phyloP scores from a whole-genome alignment of 768 basidiomycete species.

The Scleroderma bovista region DNA sequence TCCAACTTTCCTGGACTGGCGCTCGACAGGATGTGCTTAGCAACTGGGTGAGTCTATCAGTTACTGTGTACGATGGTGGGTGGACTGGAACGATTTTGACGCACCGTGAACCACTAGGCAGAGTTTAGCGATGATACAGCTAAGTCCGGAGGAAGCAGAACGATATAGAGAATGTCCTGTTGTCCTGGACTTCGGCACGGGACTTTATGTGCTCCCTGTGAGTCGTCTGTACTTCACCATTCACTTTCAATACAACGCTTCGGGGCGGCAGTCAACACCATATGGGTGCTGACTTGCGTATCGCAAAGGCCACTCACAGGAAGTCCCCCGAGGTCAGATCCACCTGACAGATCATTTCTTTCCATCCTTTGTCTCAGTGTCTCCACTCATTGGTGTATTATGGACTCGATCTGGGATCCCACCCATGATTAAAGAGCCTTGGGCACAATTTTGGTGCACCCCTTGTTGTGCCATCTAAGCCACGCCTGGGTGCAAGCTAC shows the following conservation, averaged over 20 bases:
- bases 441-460: neutral
- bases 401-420: neutral
- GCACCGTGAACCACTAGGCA: constrained; percentile 50
- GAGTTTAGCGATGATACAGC: constrained; percentile 68
- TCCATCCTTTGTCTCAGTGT: neutral
- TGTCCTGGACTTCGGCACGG: constrained; percentile 63
- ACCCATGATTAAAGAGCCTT: neutral
- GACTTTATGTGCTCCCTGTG: constrained; percentile 84
- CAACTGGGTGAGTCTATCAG: constrained; percentile 64
- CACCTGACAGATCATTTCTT: constrained; percentile 8
- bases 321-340: neutral
- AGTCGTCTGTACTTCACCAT: constrained; percentile 16
- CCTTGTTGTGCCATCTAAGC: too few relatives aligned
- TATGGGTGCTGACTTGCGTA: too few relatives aligned
- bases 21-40: constrained; percentile 49
- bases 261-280: too few relatives aligned
- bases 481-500: too few relatives aligned
- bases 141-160: constrained; percentile 63
- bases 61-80: neutral
- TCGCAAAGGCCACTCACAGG: too few relatives aligned
- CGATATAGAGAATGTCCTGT: constrained; percentile 61
- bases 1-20: constrained; percentile 61
- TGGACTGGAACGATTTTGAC: neutral
- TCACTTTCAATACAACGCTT: neutral
- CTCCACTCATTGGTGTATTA: neutral